phyloP scores from a whole-genome alignment of 257 asterid species.

The Coffea eugenioides region DNA sequence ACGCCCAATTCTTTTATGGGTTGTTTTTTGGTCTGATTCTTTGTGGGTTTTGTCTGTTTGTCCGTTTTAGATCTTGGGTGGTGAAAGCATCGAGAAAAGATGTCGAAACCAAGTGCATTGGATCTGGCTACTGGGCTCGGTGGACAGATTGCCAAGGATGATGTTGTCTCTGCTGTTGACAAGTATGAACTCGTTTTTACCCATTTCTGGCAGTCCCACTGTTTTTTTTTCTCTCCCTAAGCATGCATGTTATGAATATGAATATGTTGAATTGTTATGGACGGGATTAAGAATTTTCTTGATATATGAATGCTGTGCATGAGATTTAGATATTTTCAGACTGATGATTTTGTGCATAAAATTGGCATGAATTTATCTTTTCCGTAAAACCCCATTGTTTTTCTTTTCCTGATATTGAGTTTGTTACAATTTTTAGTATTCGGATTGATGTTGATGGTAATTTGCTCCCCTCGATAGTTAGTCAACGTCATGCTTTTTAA shows the following conservation, averaged over 20 bases:
- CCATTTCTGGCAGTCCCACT: background rate
- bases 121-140: slow-evolving; percentile 95
- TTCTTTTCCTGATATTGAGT: too few relatives aligned
- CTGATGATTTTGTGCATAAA: too few relatives aligned
- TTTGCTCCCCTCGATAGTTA: background rate
- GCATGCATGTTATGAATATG: slow-evolving; percentile 9
- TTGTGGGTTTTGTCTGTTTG: background rate
- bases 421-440: background rate
- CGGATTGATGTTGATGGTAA: background rate
- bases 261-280: background rate
- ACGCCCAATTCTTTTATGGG: background rate
- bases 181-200: slow-evolving; percentile 34
- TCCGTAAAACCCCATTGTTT: too few relatives aligned
- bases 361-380: background rate
- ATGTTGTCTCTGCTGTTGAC: slow-evolving; percentile 84
- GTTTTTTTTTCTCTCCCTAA: background rate
- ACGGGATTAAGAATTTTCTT: background rate
- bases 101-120: slow-evolving; percentile 76
- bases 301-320: too few relatives aligned
- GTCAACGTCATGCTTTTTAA: background rate
- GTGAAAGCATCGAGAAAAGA: slow-evolving; percentile 32
- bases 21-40: background rate
- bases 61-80: slow-evolving; percentile 37
- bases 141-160: slow-evolving; percentile 72
- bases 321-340: too few relatives aligned